Conservation (phyloP, 2,329 filamentous ascomycete species). For the Zelopaecilomyces penicillatus region DNA sequence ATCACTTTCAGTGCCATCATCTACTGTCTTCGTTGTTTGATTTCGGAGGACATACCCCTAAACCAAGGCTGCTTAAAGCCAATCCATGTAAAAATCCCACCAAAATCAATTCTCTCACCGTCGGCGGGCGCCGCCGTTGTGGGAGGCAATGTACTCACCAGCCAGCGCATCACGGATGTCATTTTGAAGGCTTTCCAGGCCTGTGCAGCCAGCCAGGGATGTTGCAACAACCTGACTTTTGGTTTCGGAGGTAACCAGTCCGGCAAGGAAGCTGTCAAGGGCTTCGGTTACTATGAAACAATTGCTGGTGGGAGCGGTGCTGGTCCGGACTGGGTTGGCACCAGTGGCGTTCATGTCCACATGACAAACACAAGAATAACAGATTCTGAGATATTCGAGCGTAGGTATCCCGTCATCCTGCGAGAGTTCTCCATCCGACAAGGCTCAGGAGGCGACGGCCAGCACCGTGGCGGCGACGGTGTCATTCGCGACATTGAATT, state of each 20-base stretch:
- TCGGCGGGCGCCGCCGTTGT: conserved; percentile 73
- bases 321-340: conserved; percentile 43
- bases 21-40: conserved; percentile 72
- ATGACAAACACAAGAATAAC: conserved; percentile 78
- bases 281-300: conserved; percentile 53
- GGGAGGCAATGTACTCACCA: conserved; percentile 62
- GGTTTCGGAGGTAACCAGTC: conserved; percentile 51
- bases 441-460: conserved; percentile 56
- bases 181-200: conserved; percentile 65
- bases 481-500: conserved; percentile 74
- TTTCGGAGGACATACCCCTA: conserved; percentile 71
- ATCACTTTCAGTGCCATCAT: conserved; percentile 83
- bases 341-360: conserved; percentile 36
- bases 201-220: conserved; percentile 70
- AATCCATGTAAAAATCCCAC: conserved; percentile 65
- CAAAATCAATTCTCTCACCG: conserved; percentile 64
- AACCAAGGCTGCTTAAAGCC: conserved; percentile 77
- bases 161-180: conserved; percentile 36
- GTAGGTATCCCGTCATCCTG: conserved; percentile 61
- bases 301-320: conserved; percentile 57
- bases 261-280: conserved; percentile 28
- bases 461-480: conserved; percentile 63
- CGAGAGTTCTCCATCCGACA: conserved; percentile 59
- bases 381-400: conserved; percentile 36
- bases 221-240: conserved; percentile 79